Evolutionary conservation across 1,284 basidiomycete genomes (phyloP), one percentile per base, ranked within the genome.

Genomic region (Caloboletus firmus): DNA sequence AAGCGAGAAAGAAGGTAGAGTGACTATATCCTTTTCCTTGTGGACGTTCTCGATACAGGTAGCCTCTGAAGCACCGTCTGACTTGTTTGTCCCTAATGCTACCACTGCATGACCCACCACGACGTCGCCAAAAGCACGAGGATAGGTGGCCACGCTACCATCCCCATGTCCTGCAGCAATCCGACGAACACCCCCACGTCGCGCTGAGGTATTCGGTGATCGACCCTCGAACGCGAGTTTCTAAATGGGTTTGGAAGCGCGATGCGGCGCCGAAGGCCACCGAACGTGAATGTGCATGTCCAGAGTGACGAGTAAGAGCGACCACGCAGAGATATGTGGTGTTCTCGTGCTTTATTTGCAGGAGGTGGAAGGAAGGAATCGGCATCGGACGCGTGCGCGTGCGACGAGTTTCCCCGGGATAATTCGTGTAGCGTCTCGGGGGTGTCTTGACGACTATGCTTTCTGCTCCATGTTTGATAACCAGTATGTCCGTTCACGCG

Each of bases 81-180:
- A 43, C 4, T 17, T 20, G 12, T 31, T 17, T n/a, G 22, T 41
- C n/a, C 31, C 41, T n/a, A 5, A 49, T 22, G 26, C 48, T 59
- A 70, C 57, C 61, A 64, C 24, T 50, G 58, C 60, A 68, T 59
- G 12, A 66, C 54, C 70, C 68, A 68, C 51, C 59, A 67, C 9
- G 61, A 70, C 13, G 49, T 54, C 39, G 50, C 57, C 15, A 68
- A 46, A 49, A 71, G 61, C 24, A 60, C 47, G 12, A 61, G 22
- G 15, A 71, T 35, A 13, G 77, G 64, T 49, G 67, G 66, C 74
- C 76, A 76, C 36, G 73, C 74, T 18, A 75, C 71, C 4, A 56
- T 60, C 20, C 63, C 51, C 13, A 73, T 61, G 45, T 79, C 75
- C 26, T 55, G 52, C 36, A 63, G 5, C 17, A 69, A 67, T 17